These are phyloP conservation scores for Populus ilicifolia DNA, from an alignment of 345 rosid species.

Conservation along the genomic window DNA sequence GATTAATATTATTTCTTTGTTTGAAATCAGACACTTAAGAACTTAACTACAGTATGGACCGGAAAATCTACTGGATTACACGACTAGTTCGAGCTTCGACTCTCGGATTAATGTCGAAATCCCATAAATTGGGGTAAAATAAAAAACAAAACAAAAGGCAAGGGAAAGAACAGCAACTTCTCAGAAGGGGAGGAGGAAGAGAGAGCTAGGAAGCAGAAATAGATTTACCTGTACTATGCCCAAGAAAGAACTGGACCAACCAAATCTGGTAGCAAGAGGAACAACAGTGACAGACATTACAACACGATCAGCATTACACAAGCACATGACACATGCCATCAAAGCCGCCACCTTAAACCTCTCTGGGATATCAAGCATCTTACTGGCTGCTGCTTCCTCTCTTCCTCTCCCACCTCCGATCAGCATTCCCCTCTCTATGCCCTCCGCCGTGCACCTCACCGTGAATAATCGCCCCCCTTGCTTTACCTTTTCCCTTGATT, in stretches of 20 bases:
- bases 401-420: slow-evolving; percentile 36
- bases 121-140: background rate
- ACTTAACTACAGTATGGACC: no score
- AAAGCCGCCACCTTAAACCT: slow-evolving; percentile 81
- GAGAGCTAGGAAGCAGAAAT: no score
- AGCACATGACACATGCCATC: slow-evolving; percentile 74
- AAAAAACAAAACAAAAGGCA: background rate
- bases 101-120: no score
- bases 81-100: no score
- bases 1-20: no score
- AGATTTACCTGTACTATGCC: slow-evolving; percentile 86
- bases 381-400: slow-evolving; percentile 16
- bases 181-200: background rate
- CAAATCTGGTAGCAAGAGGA: slow-evolving; percentile 75
- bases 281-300: slow-evolving; percentile 80
- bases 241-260: slow-evolving; percentile 85
- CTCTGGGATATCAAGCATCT: slow-evolving; percentile 41
- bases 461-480: background rate
- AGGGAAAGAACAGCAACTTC: no score
- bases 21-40: no score
- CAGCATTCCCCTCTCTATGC: slow-evolving; percentile 41
- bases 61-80: no score
- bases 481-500: background rate
- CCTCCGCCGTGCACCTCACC: slow-evolving; percentile 15
- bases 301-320: slow-evolving; percentile 60